Conservation (phyloP, 2,329 filamentous ascomycete genomes). For the Chrysoporthe cubensis region DNA sequence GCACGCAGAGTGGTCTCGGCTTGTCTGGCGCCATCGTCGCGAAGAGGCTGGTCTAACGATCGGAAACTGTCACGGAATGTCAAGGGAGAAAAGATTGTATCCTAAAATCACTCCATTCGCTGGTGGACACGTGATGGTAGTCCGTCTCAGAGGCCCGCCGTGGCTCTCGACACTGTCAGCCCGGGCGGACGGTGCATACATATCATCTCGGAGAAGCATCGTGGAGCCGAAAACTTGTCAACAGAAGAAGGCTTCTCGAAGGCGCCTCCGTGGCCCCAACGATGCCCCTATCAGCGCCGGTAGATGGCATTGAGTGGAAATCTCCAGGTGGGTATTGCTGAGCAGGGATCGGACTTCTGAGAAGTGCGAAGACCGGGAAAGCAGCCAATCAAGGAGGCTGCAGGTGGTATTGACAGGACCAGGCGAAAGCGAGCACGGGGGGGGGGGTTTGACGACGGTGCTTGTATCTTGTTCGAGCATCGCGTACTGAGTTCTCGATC, state of each 20-base stretch:
- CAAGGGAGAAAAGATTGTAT: neutral
- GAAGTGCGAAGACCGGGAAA: conserved; percentile 15
- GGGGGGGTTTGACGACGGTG: neutral
- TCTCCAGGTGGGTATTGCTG: neutral
- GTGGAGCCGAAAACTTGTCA: neutral
- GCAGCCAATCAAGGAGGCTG: conserved; percentile 16
- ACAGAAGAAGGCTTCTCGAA: neutral
- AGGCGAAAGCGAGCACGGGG: conserved; percentile 20
- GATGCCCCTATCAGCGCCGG: neutral
- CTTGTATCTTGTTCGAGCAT: neutral
- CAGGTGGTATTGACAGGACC: neutral
- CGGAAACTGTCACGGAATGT: neutral
- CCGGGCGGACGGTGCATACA: neutral
- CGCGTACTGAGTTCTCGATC: neutral
- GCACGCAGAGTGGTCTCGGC: conserved; percentile 9
- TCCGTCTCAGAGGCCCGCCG: neutral
- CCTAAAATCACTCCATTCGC: neutral
- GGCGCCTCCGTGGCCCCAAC: neutral
- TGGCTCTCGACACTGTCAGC: neutral
- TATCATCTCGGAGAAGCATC: neutral
- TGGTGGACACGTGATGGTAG: neutral
- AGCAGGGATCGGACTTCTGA: conserved; percentile 18
- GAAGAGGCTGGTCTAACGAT: too few species aligned
- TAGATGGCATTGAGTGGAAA: neutral
- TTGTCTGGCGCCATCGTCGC: conserved; percentile 17